Base-by-base conservation (phyloP, 441 rosid genomes). In the Arabidopsis hybrid region DNA sequence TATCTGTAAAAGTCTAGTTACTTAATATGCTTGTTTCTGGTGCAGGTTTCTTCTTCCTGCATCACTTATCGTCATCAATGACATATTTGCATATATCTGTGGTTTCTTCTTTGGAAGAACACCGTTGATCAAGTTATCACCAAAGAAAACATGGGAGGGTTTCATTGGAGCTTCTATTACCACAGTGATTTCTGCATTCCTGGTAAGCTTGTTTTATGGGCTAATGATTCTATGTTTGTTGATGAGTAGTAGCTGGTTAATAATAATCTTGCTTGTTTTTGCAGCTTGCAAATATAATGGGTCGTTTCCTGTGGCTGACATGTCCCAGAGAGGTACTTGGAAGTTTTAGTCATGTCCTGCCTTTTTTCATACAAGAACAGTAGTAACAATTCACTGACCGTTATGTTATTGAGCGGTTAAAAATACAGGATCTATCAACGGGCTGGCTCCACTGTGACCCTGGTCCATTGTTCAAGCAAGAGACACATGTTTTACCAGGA, bases 121-220 rank as follows among this genome's bases (percentile, higher is more conserved):
- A 26, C 98, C 97, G 0, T 78, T 93, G 85, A 91, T 93, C 82
- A 93, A 91, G 82, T 82, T 95, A 81, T 92, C 97, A 73, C 97
- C 97, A n/a, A 95, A 95, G 91, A 92, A 95, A 88, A 93, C 96
- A 31, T 91, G 96, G 98, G 96, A 93, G 78, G 98, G 97, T 29
- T 93, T 91, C 77, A 87, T 88, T 17, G 97, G 98, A 75, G 97
- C 94, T 49, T 91, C 96, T 40, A 75, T 93, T 26, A 80, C 95
- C 72, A 93, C 98, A 26, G 79, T 93, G 74, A 84, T 86, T 57
- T 91, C 92, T 59, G 96, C 98, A 10, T 90, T 91, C 85, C 78
- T 81, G 84, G 98, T 90, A 74, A 83, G 86, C 74, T 62, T 17
- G 7, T 36, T 57, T 78, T 29, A 55, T 46, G 12, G 49, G 64